Evolutionary conservation across 2,329 filamentous ascomycete species (phyloP).

Genomic region (Aspergillus sp.): DNA sequence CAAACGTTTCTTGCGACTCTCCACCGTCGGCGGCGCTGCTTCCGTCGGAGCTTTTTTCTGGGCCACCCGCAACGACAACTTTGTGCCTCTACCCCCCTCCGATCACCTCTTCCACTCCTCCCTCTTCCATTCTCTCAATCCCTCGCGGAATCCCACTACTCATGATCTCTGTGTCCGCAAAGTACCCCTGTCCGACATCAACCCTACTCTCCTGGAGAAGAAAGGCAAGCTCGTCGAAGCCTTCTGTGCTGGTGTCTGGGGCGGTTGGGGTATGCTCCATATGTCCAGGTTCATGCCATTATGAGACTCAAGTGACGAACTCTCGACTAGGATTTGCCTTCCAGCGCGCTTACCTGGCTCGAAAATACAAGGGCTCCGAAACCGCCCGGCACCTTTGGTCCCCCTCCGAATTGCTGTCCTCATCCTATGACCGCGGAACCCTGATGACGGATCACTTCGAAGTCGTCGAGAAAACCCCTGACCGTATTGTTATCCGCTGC

Average conservation of each 20-base stretch:
- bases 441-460: slow-evolving; percentile 63
- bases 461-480: slow-evolving; percentile 55
- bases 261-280: slow-evolving; percentile 48
- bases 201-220: slow-evolving; percentile 54
- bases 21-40: slow-evolving; percentile 40
- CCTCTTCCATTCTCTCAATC: slow-evolving; percentile 52
- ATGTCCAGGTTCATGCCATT: neutral
- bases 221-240: slow-evolving; percentile 53
- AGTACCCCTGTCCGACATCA: slow-evolving; percentile 54
- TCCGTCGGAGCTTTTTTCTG: slow-evolving; percentile 46
- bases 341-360: slow-evolving; percentile 50
- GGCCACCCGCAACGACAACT: slow-evolving; percentile 46
- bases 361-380: slow-evolving; percentile 49
- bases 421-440: slow-evolving; percentile 54
- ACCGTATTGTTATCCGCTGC: slow-evolving; percentile 54
- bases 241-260: slow-evolving; percentile 60
- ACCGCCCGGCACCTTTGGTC: slow-evolving; percentile 56
- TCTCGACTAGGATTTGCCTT: slow-evolving; percentile 32
- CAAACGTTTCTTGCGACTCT: slow-evolving; percentile 33
- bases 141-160: slow-evolving; percentile 51
- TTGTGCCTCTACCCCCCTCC: slow-evolving; percentile 49
- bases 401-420: slow-evolving; percentile 44
- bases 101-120: slow-evolving; percentile 54
- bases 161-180: slow-evolving; percentile 57
- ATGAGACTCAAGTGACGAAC: neutral